Conservation (phyloP, 768 basidiomycete species). For the Lentinula detonsa region DNA sequence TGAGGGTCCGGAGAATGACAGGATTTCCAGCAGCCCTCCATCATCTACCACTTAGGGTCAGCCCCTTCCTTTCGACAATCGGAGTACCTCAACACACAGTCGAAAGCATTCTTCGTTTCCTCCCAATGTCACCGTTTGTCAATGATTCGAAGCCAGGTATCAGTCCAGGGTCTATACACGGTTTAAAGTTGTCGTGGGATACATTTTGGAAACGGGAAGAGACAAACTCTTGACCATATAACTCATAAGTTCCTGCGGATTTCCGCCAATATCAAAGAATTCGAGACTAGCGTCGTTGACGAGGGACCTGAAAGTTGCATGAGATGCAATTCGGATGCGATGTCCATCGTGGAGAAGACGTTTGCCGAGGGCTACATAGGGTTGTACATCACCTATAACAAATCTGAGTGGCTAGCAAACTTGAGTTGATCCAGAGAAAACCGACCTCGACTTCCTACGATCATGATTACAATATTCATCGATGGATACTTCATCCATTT, state of each 20-base stretch:
- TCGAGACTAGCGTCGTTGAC: conserved; percentile 47
- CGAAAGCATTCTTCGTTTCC: conserved; percentile 52
- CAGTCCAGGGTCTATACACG: conserved; percentile 49
- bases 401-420: neutral
- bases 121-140: conserved; percentile 54
- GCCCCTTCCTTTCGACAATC: too few species aligned
- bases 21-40: conserved; percentile 53
- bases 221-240: conserved; percentile 66
- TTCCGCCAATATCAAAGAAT: conserved; percentile 56
- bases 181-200: neutral
- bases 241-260: conserved; percentile 61
- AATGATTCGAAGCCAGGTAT: conserved; percentile 54
- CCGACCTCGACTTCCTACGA: conserved; percentile 59
- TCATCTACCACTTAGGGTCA: conserved; percentile 32
- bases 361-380: conserved; percentile 54
- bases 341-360: conserved; percentile 44
- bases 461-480: conserved; percentile 60
- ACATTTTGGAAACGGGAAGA: neutral
- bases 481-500: conserved; percentile 30
- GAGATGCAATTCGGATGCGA: conserved; percentile 56
- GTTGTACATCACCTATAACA: conserved; percentile 55
- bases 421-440: neutral
- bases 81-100: conserved; percentile 23
- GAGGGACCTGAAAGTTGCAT: conserved; percentile 52
- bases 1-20: conserved; percentile 41